Base-by-base conservation (phyloP, 441 rosid genomes). In the Pelargonium myrrhifolium region DNA sequence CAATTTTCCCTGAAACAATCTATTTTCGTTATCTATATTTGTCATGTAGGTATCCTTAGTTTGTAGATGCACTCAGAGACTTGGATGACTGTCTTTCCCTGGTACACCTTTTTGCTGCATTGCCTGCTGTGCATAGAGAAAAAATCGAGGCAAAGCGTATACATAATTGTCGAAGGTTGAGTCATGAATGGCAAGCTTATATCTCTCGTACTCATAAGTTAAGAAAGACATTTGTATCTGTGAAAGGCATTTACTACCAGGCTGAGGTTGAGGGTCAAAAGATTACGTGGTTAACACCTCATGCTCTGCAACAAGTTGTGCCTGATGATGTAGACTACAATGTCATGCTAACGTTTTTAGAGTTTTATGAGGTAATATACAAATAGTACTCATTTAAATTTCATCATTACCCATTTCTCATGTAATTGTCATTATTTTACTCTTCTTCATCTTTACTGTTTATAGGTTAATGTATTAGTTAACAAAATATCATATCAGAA, bases 111-210 rank as follows among this genome's bases (percentile, higher is more conserved):
- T 93, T 93, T 80, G 97, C 97, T 7, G 90, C 84, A 39, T 80
- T 93, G 64, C 96, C 97, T 72, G 96, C 92, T 35, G 74, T 81
- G 62, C 89, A 93, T 75, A 87, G 90, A 82, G 77, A 85, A 73
- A 93, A 86, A 43, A 84, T 91, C 58, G 88, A 89, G 68, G 93
- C 81, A 40, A 87, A 86, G 77, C 82, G 87, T 18, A 79, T 89
- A 31, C 97, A 93, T 78, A 84, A 80, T 63, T 93, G 99, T 75
- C 76, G 97, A 75, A 93, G 89, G 82, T 80, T 93, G 86, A 85
- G 87, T 75, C 97, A 89, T 74, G 97, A 91, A 65, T 93, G 99
- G 96, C 99, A 91, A 83, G 97, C 96, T 17, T 93, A 83, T 70
- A 77, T 93, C 71, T 83, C 86, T 7, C 95, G 87, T 39, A 80